These are phyloP conservation scores for Fusarium sp. DNA, from an alignment of 2,329 filamentous ascomycete species.

Conservation along the genomic window DNA sequence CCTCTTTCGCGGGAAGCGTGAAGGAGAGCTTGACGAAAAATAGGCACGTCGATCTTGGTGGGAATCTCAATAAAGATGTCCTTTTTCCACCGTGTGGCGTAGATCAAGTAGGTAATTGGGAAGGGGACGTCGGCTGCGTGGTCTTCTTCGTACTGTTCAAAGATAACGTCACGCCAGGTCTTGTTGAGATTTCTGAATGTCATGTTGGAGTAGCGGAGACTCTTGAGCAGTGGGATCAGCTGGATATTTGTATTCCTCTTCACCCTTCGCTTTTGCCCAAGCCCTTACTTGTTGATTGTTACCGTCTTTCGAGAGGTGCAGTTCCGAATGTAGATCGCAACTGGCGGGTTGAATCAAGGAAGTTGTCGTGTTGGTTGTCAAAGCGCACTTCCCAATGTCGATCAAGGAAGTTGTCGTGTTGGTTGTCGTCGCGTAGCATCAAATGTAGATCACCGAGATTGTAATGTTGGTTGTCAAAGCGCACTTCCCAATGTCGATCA, in stretches of 20 bases:
- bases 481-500: neutral
- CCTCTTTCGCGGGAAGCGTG: neutral
- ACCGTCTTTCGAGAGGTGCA: neutral
- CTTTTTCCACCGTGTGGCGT: conserved; percentile 3
- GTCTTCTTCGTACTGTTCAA: conserved; percentile 22
- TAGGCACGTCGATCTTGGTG: neutral
- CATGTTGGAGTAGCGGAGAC: conserved; percentile 3
- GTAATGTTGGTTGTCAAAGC: fast-evolving
- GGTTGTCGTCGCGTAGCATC: too few relatives aligned
- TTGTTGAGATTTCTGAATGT: conserved; percentile 35
- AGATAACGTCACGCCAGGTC: conserved; percentile 32
- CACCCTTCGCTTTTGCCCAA: fast-evolving
- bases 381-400: neutral
- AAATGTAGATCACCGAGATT: neutral
- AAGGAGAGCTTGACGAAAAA: conserved; percentile 9
- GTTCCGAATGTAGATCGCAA: neutral
- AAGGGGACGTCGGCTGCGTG: conserved; percentile 45
- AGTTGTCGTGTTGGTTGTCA: neutral
- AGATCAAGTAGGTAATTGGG: conserved; percentile 43
- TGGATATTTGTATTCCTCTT: neutral
- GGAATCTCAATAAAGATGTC: conserved; percentile 10
- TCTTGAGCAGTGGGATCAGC: neutral
- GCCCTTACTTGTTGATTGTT: neutral
- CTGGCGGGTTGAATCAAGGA: neutral
- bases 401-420: neutral